Conservation (phyloP, 768 basidiomycete species). For the Pholiota conissans region DNA sequence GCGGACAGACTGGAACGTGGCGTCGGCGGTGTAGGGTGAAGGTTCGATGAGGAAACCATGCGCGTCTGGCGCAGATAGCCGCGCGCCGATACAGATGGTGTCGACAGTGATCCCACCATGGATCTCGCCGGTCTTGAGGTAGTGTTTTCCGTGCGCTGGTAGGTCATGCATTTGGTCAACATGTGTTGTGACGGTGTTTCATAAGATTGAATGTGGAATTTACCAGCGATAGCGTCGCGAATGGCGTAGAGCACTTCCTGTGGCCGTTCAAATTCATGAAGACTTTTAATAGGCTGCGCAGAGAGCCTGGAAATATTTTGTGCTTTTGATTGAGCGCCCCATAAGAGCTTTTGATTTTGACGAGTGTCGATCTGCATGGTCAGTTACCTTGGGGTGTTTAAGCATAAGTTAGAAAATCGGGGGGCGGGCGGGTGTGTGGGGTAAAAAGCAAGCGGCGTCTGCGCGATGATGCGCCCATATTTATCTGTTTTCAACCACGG, state of each 20-base stretch:
- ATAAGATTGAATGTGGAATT: too few relatives aligned
- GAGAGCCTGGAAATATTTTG: background rate
- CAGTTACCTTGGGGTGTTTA: too few relatives aligned
- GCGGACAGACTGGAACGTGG: constrained; percentile 2
- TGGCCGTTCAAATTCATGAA: constrained; percentile 1
- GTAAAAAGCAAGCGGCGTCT: too few relatives aligned
- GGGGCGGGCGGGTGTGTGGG: too few relatives aligned
- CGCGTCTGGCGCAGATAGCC: background rate
- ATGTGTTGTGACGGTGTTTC: too few relatives aligned
- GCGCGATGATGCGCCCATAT: too few relatives aligned
- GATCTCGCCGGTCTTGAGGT: background rate
- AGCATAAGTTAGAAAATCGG: too few relatives aligned
- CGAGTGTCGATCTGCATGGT: background rate
- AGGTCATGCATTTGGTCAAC: background rate
- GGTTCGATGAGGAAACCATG: background rate
- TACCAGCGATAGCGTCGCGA: constrained; percentile 6
- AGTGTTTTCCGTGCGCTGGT: constrained; percentile 5
- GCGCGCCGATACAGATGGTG: constrained; percentile 5
- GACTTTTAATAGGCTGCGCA: background rate
- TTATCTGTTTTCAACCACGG: too few relatives aligned
- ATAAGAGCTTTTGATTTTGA: too few relatives aligned
- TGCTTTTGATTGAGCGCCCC: background rate
- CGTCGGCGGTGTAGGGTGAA: background rate
- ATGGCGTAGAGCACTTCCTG: constrained; percentile 5
- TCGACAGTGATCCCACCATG: background rate